A percentile compares a stretch with the other conserved stretches of the same genome.
Conservation (phyloP, 192 early-diverging fungal species). For the Coemansia biformis region DNA sequence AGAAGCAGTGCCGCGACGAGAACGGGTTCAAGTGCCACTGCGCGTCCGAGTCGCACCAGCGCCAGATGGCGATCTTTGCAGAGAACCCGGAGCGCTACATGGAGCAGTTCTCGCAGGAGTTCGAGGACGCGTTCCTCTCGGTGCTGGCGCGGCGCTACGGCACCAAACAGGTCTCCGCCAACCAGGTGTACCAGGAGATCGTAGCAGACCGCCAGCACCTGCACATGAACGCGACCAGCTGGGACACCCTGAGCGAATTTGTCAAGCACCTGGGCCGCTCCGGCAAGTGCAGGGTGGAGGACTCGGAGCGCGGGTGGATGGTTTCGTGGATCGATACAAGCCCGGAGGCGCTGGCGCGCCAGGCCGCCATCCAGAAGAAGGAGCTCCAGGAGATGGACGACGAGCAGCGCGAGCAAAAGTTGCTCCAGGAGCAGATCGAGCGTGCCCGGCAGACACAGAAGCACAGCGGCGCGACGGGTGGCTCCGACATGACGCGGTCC, state of each 20-base stretch:
- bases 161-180: constrained; percentile 80
- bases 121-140: constrained; percentile 77
- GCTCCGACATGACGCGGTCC: no score
- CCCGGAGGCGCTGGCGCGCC: constrained; percentile 72
- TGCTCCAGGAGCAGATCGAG: constrained; percentile 81
- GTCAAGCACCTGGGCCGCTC: constrained; percentile 78
- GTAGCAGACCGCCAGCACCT: constrained; percentile 85
- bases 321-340: constrained; percentile 89
- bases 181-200: constrained; percentile 96
- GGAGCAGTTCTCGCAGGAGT: constrained; percentile 71
- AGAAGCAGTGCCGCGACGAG: constrained; percentile 85
- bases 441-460: constrained; percentile 54
- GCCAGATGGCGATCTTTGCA: constrained; percentile 85
- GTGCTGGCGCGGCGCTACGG: constrained; percentile 75
- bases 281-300: constrained; percentile 80
- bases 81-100: constrained; percentile 73
- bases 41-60: constrained; percentile 82
- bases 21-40: constrained; percentile 96
- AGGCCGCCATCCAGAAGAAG: constrained; percentile 72
- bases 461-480: no score
- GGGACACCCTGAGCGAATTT: constrained; percentile 88
- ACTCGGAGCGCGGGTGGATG: constrained; percentile 85
- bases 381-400: constrained; percentile 78
- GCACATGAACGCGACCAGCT: constrained; percentile 95
- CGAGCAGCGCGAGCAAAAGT: constrained; percentile 73